Evolutionary conservation across 495 filamentous ascomycete species (phyloP), one percentile per base, ranked within the genome.

Genomic region (Penicillium verhagenii): DNA sequence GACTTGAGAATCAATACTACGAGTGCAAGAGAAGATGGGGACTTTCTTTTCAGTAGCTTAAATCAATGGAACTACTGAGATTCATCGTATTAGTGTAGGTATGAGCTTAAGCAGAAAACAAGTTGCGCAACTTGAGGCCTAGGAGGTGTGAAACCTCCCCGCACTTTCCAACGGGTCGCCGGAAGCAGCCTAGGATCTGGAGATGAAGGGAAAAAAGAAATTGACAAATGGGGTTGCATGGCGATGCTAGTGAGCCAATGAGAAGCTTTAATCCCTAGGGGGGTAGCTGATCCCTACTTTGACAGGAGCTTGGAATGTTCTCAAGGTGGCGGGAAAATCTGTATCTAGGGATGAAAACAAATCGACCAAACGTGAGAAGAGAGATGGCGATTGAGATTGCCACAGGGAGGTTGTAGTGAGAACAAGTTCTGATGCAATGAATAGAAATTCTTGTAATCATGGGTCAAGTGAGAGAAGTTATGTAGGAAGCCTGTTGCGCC

Each of bases 311-410:
- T 21, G 50, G 64, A 64, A 66, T 66, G 64, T 44, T 54, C 33
- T 9, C 37, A 21, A 24, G 28, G 47, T 33, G 40, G 55, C 50
- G 56, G 55, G 50, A 54, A 48, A 52, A 24, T 24, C 26, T 37
- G 33, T 44, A 66, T 58, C 64, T 23, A 66, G 64, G 64, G 64
- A 55, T 66, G 52, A 52, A 52, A 56, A 40, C 40, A 55, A 58
- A 24, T 24, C 16, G 10, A 40, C 38, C 24, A 38, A 53, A 54
- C 33, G 39, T 29, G 29, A 10, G 9, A 37, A n/a, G 14, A 33
- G 14, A 4, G 10, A 37, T 50, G 29, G 20, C 8, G 39, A 13
- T 5, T 23, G 13, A 39, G 47, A 38, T 50, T 24, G 29, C 29
- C 29, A 50, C 46, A 18, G 18, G 20, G 46, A 48, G 28, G 13